A percentile compares a stretch with the other conserved stretches of the same genome.
Conservation (phyloP, 176 grass and related monocot species). For the Oryza longistaminata region DNA sequence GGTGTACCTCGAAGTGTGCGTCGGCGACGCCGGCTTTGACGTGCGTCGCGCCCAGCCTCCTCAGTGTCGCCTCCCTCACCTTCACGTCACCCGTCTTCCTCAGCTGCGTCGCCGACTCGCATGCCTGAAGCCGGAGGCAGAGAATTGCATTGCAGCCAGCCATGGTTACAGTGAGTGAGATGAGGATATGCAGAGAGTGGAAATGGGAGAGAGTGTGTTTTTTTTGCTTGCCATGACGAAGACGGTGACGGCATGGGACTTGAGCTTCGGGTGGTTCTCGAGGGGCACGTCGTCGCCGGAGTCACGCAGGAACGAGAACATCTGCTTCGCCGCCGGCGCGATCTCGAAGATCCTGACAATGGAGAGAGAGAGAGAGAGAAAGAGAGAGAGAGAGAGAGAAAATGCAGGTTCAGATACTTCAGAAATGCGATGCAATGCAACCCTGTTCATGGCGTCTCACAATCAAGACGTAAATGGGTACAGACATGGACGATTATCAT, state of each 20-base stretch:
- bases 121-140: slow-evolving; percentile 43
- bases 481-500: background rate
- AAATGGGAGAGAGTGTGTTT: background rate
- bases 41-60: slow-evolving; percentile 52
- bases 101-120: slow-evolving; percentile 75
- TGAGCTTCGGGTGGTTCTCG: slow-evolving; percentile 84
- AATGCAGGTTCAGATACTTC: background rate
- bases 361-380: no score
- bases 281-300: slow-evolving; percentile 50
- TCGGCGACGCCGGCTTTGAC: slow-evolving; percentile 65
- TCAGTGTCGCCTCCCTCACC: slow-evolving; percentile 62
- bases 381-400: no score
- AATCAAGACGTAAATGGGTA: no score
- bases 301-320: slow-evolving; percentile 70
- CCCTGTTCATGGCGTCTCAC: no score
- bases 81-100: slow-evolving; percentile 60
- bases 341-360: slow-evolving; percentile 66
- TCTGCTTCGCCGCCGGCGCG: slow-evolving; percentile 57
- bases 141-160: background rate
- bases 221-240: slow-evolving; percentile 56
- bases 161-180: background rate
- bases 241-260: slow-evolving; percentile 66
- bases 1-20: slow-evolving; percentile 67
- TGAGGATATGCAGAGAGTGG: background rate
- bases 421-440: no score